Percentiles rank a stretch among this genome's conserved stretches.
phyloP scores from a whole-genome alignment of 805 yeast species.

The Ogataea saltuana region DNA sequence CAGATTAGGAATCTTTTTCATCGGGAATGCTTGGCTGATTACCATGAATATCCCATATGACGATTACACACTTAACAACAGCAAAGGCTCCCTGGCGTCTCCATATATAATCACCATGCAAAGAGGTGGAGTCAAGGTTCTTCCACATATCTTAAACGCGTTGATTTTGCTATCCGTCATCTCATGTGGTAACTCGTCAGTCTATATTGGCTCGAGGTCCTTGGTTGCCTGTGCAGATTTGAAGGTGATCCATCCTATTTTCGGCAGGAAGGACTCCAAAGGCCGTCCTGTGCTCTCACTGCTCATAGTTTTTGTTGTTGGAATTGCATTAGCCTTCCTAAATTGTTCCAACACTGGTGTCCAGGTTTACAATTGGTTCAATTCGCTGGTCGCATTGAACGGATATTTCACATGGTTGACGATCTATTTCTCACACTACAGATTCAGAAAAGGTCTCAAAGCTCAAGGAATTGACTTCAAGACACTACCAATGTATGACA shows the following conservation, averaged over 20 bases:
- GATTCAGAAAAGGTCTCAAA: conserved; percentile 59
- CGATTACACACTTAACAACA: conserved; percentile 45
- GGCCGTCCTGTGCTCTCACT: conserved; percentile 65
- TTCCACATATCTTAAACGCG: conserved; percentile 64
- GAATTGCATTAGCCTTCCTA: conserved; percentile 57
- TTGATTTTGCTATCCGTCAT: conserved; percentile 55
- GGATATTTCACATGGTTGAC: conserved; percentile 64
- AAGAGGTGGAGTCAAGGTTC: conserved; percentile 48
- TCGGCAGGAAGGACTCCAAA: conserved; percentile 54
- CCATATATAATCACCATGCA: conserved; percentile 67
- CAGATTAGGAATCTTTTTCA: conserved; percentile 53
- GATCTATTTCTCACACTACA: conserved; percentile 55
- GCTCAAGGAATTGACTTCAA: conserved; percentile 47
- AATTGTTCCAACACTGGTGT: conserved; percentile 61
- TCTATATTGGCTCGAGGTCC: conserved; percentile 53
- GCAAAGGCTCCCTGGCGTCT: conserved; percentile 58
- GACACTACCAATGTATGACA: conserved; percentile 48
- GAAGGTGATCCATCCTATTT: conserved; percentile 61
- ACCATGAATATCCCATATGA: conserved; percentile 60
- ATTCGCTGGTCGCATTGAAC: conserved; percentile 61
- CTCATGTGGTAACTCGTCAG: conserved; percentile 61
- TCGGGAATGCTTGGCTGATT: conserved; percentile 49
- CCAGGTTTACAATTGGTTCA: conserved; percentile 62
- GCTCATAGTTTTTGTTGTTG: conserved; percentile 50
- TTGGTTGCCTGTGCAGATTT: conserved; percentile 56